These are phyloP conservation scores for Botrytis fabae DNA, from an alignment of 2,329 filamentous ascomycete species.

Conservation along the genomic window DNA sequence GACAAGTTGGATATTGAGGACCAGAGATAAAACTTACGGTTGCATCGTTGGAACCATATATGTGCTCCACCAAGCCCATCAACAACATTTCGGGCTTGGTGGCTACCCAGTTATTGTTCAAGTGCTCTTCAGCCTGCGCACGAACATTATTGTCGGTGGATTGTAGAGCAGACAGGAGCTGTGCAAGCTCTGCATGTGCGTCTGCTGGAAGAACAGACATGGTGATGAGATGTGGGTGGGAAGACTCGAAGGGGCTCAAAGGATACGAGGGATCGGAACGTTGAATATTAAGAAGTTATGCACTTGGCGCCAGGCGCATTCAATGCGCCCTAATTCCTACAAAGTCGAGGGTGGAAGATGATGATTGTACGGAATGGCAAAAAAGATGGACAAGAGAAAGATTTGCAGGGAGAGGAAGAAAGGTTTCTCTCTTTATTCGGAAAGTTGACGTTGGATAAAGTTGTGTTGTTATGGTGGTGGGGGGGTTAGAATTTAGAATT, in stretches of 20 bases:
- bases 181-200: conserved; percentile 77
- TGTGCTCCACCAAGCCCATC: conserved; percentile 92
- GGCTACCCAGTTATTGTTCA: conserved; percentile 86
- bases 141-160: conserved; percentile 85
- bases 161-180: conserved; percentile 85
- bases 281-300: conserved; percentile 3
- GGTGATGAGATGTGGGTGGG: conserved; percentile 23
- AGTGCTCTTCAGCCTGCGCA: conserved; percentile 82
- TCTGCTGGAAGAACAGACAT: conserved; percentile 89
- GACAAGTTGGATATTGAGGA: no score
- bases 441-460: conserved; percentile 3
- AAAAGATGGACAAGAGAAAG: neutral
- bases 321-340: conserved; percentile 17
- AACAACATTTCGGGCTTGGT: conserved; percentile 81
- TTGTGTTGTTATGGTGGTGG: conserved; percentile 13
- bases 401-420: neutral
- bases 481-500: neutral
- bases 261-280: conserved; percentile 11
- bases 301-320: conserved; percentile 19
- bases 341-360: neutral
- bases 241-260: neutral
- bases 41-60: conserved; percentile 65
- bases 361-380: neutral
- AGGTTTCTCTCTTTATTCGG: conserved; percentile 11
- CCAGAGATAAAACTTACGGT: conserved; percentile 33